phyloP scores from a whole-genome alignment of 345 rosid species.

The Eucalyptus regnans region DNA sequence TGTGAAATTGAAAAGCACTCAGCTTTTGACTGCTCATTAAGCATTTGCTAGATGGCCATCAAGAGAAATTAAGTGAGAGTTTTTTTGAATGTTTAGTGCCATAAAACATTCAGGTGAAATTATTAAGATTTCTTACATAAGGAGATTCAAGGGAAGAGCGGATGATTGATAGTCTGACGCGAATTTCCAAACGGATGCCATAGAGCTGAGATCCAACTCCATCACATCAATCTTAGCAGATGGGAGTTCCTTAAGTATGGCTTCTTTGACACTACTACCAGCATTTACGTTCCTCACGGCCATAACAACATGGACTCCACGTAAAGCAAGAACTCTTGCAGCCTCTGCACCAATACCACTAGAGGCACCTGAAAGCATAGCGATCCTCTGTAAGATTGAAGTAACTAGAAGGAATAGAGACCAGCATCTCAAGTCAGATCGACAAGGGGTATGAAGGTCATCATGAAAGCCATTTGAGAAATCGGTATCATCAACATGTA shows the following conservation, averaged over 20 bases:
- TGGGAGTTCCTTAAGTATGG: not conserved
- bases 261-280: slow-evolving; percentile 13
- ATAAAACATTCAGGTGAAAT: not conserved
- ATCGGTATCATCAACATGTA: not conserved
- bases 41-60: not conserved
- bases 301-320: not conserved
- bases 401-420: not conserved
- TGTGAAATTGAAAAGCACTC: not conserved
- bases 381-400: not conserved
- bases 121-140: slow-evolving; percentile 11
- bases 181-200: slow-evolving; percentile 25
- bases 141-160: slow-evolving; percentile 22
- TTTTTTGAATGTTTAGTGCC: not conserved
- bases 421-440: not conserved
- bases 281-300: slow-evolving; percentile 17
- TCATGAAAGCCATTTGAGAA: not conserved
- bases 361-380: slow-evolving; percentile 16
- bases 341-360: slow-evolving; percentile 30
- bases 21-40: not conserved
- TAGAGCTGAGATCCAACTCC: slow-evolving; percentile 23
- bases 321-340: slow-evolving; percentile 18
- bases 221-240: slow-evolving; percentile 14
- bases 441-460: not conserved
- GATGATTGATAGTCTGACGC: slow-evolving; percentile 7
- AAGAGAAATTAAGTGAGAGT: not conserved